Percentiles rank a stretch among this genome's conserved stretches.
These are phyloP conservation scores for Diddensiella transvaalensis DNA, from an alignment of 805 yeast species.

Conservation along the genomic window DNA sequence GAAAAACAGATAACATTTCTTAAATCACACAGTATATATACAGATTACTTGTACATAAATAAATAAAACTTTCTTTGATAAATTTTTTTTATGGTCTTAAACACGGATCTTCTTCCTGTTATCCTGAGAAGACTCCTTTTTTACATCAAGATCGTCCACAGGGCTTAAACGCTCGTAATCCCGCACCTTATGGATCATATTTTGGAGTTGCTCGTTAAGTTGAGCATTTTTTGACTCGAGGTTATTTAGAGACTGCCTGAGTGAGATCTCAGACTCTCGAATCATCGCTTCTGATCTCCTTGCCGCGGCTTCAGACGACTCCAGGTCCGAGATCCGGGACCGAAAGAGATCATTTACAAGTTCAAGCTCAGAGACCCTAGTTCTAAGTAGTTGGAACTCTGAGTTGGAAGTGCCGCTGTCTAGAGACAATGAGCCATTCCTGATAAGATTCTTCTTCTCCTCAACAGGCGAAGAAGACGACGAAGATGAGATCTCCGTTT, in stretches of 20 bases:
- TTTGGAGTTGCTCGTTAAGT: constrained; percentile 7
- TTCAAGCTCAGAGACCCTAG: constrained; percentile 84
- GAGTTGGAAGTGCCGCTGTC: background rate
- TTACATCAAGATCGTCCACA: background rate
- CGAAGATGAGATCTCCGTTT: background rate
- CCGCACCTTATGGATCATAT: background rate
- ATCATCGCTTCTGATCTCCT: constrained; percentile 31
- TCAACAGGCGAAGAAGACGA: background rate
- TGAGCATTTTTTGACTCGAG: constrained; percentile 15
- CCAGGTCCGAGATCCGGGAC: constrained; percentile 78
- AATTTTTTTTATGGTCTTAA: background rate
- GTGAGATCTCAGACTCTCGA: constrained; percentile 24
- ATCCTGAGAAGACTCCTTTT: background rate
- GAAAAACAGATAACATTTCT: background rate
- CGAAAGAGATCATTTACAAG: constrained; percentile 85
- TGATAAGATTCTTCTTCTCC: background rate
- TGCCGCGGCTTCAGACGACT: constrained; percentile 40
- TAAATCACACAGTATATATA: background rate
- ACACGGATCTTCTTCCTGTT: background rate
- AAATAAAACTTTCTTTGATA: background rate
- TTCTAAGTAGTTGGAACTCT: constrained; percentile 47
- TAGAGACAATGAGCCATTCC: background rate
- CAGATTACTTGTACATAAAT: background rate
- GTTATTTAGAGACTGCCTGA: constrained; percentile 14
- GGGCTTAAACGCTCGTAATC: background rate